Evolutionary conservation across 108 stramenopile species (phyloP).

Genomic region (Cyclotella sp.): DNA sequence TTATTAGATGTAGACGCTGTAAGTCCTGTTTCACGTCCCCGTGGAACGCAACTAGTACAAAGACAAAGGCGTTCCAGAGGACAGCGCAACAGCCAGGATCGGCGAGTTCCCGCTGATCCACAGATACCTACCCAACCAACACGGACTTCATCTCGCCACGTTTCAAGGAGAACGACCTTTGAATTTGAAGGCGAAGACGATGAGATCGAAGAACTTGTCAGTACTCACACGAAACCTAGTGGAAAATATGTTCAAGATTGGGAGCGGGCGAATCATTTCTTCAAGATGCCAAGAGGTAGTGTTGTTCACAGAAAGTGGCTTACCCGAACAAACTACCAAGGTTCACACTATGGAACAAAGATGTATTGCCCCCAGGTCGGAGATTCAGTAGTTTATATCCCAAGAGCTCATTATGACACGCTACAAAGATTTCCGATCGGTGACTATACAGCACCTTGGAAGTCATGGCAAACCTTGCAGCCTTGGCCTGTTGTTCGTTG

Average conservation of each 20-base stretch:
- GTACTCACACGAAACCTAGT: constrained; percentile 75
- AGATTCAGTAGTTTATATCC: constrained; percentile 89
- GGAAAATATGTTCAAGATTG: constrained; percentile 75
- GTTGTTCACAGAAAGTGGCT: constrained; percentile 70
- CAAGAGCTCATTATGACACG: constrained; percentile 79
- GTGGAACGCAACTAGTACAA: constrained; percentile 12
- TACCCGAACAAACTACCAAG: constrained; percentile 58
- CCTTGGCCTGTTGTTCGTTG: constrained; percentile 85
- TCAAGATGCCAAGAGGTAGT: constrained; percentile 52
- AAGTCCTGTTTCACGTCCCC: constrained; percentile 4
- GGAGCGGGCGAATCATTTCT: constrained; percentile 61
- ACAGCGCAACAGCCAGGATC: constrained; percentile 30
- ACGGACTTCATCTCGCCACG: constrained; percentile 46
- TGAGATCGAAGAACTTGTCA: constrained; percentile 57
- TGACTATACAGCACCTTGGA: constrained; percentile 71
- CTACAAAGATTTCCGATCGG: constrained; percentile 65
- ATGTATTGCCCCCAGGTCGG: constrained; percentile 84
- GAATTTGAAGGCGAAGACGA: constrained; percentile 63
- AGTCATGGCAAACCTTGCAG: constrained; percentile 69
- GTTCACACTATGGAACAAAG: constrained; percentile 63
- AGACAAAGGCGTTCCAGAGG: constrained; percentile 18
- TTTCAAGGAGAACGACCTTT: constrained; percentile 15
- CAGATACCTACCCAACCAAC: constrained; percentile 35
- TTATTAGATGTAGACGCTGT: constrained; percentile 9
- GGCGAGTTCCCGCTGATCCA: constrained; percentile 14